These are phyloP conservation scores for Paecilomyces dactylethromorphus DNA, from an alignment of 2,329 filamentous ascomycete species.

Conservation along the genomic window DNA sequence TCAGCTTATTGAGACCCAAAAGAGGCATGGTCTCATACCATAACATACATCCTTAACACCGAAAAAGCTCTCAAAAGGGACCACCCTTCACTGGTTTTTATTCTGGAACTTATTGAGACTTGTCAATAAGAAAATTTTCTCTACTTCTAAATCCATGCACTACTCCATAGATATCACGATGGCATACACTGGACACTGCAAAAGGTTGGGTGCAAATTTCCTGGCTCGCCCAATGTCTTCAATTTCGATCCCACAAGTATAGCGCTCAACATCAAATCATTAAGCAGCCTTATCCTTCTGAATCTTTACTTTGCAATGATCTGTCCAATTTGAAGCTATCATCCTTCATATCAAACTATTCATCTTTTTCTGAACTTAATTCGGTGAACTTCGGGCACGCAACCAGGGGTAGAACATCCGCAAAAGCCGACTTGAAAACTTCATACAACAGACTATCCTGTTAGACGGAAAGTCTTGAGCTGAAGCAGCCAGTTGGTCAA, in stretches of 20 bases:
- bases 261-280: too few relatives aligned
- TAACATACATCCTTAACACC: not conserved
- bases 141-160: not conserved
- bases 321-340: not conserved
- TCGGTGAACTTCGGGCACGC: not conserved
- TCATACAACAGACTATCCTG: not conserved
- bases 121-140: not conserved
- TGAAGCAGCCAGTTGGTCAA: too few relatives aligned
- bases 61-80: not conserved
- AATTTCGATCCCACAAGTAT: not conserved
- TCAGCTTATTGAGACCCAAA: not conserved
- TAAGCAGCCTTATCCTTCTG: not conserved
- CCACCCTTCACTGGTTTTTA: not conserved
- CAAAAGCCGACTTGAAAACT: not conserved
- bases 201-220: not conserved
- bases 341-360: not conserved
- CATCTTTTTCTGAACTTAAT: not conserved
- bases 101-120: not conserved
- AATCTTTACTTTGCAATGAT: not conserved
- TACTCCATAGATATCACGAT: not conserved
- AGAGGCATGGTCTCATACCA: not conserved
- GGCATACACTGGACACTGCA: not conserved
- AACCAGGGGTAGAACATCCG: not conserved
- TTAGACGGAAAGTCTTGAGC: too few relatives aligned
- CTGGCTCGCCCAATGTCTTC: not conserved